Evolutionary conservation across 2,329 filamentous ascomycete genomes (phyloP).

Genomic region (Ophiostoma sp.): DNA sequence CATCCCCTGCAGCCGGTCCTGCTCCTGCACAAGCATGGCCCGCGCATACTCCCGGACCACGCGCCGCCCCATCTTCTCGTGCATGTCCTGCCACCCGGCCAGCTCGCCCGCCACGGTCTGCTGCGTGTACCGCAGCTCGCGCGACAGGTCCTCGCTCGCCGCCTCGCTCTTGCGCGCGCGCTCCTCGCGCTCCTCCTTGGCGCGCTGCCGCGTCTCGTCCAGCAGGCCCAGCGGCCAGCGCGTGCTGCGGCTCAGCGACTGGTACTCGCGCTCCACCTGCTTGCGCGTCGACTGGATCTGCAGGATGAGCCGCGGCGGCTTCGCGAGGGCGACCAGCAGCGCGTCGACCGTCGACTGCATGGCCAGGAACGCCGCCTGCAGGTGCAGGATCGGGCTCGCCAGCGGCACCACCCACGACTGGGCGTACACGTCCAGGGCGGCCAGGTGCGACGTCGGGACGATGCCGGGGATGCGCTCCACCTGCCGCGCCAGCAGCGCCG

Average conservation of each 20-base stretch:
- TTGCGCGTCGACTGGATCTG: constrained; percentile 70
- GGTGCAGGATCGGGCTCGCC: constrained; percentile 63
- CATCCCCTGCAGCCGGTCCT: constrained; percentile 72
- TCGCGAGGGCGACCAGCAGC: constrained; percentile 69
- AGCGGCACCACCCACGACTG: constrained; percentile 60
- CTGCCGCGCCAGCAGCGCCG: constrained; percentile 42
- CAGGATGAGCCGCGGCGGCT: constrained; percentile 70
- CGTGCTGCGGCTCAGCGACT: constrained; percentile 65
- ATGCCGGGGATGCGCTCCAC: constrained; percentile 50
- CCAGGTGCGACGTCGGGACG: constrained; percentile 60
- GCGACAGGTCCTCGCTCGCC: constrained; percentile 68
- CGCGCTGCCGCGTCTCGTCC: constrained; percentile 77
- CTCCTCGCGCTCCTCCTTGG: constrained; percentile 78
- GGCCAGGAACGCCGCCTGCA: constrained; percentile 71
- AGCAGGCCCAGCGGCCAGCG: constrained; percentile 74
- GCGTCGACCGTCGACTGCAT: constrained; percentile 81
- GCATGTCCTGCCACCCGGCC: constrained; percentile 88
- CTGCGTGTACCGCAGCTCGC: constrained; percentile 85
- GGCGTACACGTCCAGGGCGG: constrained; percentile 68
- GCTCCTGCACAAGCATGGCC: constrained; percentile 74
- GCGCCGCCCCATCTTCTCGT: constrained; percentile 68
- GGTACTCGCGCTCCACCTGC: constrained; percentile 70
- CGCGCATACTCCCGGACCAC: constrained; percentile 71
- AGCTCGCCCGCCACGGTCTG: constrained; percentile 87
- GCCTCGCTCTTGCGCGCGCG: constrained; percentile 64